Base-by-base conservation (phyloP, 2,329 filamentous ascomycete genomes). In the Penicillium hesseltinei region DNA sequence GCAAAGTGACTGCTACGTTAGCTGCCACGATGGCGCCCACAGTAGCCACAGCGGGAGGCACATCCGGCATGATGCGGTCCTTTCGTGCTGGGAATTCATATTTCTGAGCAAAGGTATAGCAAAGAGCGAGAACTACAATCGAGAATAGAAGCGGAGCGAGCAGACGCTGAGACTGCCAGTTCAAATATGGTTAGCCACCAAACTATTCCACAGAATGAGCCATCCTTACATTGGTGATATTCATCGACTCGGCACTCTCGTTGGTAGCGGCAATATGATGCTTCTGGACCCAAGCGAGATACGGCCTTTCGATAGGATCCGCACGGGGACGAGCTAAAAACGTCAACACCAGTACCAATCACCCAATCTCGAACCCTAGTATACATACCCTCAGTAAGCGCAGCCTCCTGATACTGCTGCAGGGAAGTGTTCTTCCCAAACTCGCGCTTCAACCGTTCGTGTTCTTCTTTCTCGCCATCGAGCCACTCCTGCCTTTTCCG, bases 401-500 rank as follows among this genome's bases (percentile, higher is more conserved):
- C 68, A 8, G 68, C 59, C 21, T 72, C 70, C 38, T 75, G 68
- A 50, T 70, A 74, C 47, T 71, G 70, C 58, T 74, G 71, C 51
- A 77, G 57, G 25, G 69, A 65, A 35, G 69, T 77, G 55, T 72
- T 75, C 51, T 66, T 69, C 51, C 70, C 66, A 19, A 73, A 52
- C 50, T 71, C 68, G 19, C 61, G 68, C 57, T 66, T 63, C 39
- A 74, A 23, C 44, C 65, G 68, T 56, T 75, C 74, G 13, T 64
- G 66, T 38, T 77, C 71, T 58, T 71, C 68, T 31, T 78, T 75
- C 62, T 84, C 83, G n/a, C 78, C 78, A 10, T 75, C 70, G 29
- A 83, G 75, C 81, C 83, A 85, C 54, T 77, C 72, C 45, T 76
- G 77, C 40, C 81, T 81, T 63, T 82, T 77, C 42, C 69, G 65